Conservation (phyloP, 2,329 filamentous ascomycete genomes). For the Beauveria pseudobassiana region DNA sequence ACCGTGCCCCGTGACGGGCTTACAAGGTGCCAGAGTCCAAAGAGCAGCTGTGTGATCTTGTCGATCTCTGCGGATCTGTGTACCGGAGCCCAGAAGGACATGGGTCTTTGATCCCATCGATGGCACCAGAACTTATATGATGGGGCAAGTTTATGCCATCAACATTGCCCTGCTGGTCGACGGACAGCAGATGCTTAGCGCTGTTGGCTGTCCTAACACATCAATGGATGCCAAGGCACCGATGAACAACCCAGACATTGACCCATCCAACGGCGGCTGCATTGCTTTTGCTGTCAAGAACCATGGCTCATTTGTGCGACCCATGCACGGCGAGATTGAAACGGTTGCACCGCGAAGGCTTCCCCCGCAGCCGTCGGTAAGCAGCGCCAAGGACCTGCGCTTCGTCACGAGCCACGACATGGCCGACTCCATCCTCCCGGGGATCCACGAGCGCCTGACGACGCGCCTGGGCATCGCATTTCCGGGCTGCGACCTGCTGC, state of each 20-base stretch:
- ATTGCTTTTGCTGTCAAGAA: constrained; percentile 44
- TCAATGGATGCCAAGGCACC: constrained; percentile 30
- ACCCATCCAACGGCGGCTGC: constrained; percentile 36
- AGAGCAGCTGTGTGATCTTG: constrained; percentile 43
- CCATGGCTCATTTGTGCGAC: constrained; percentile 40
- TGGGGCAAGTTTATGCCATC: constrained; percentile 48
- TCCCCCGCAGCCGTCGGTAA: constrained; percentile 20
- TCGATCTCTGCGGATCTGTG: constrained; percentile 42
- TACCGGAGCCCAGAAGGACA: constrained; percentile 29
- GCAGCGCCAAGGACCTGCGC: constrained; percentile 23
- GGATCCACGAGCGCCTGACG: constrained; percentile 38
- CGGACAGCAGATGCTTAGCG: constrained; percentile 41
- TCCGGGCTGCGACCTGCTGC: constrained; percentile 44
- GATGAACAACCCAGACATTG: constrained; percentile 36
- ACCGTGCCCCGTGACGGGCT: constrained; percentile 16
- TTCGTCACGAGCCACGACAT: constrained; percentile 41
- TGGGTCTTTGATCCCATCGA: constrained; percentile 58
- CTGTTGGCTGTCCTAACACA: constrained; percentile 42
- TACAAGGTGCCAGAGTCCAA: constrained; percentile 27
- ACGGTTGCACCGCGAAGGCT: constrained; percentile 25
- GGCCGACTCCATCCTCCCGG: constrained; percentile 40
- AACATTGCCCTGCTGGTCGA: constrained; percentile 46
- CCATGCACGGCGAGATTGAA: constrained; percentile 24
- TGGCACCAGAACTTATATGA: constrained; percentile 50
- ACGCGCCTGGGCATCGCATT: constrained; percentile 32